Conservation (phyloP, 257 asterid genomes). For the Solanum corneliomulleri region DNA sequence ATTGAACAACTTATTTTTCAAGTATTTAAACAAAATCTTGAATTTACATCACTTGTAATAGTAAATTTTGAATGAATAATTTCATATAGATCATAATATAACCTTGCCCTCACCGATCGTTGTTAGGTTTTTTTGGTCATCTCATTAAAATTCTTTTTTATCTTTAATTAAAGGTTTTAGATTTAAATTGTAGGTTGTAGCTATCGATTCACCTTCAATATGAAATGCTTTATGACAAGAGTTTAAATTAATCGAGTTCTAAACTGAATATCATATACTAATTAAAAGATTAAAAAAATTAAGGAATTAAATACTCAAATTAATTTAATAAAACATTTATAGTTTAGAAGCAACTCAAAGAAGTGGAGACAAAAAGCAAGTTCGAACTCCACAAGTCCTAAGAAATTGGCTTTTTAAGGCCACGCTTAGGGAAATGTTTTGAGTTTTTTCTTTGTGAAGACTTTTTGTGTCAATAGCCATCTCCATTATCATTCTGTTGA, state of each 20-base stretch:
- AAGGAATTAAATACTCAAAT: neutral
- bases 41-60: neutral
- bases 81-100: neutral
- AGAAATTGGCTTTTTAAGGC: slow-evolving; percentile 19
- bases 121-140: neutral
- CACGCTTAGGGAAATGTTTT: neutral
- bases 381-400: neutral
- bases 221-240: neutral
- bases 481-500: neutral
- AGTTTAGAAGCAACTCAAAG: neutral
- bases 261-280: neutral
- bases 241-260: neutral
- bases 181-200: neutral
- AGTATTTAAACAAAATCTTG: neutral
- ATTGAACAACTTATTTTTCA: neutral
- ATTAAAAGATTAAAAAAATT: neutral
- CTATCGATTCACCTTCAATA: neutral
- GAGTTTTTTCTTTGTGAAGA: neutral
- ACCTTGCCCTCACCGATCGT: neutral
- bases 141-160: too few relatives aligned
- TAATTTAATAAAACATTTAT: neutral
- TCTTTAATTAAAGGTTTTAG: neutral
- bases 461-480: slow-evolving; percentile 6
- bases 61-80: too few relatives aligned
- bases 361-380: neutral